These are phyloP conservation scores for Agrocybe praecox DNA, from an alignment of 768 basidiomycete species.

Conservation along the genomic window DNA sequence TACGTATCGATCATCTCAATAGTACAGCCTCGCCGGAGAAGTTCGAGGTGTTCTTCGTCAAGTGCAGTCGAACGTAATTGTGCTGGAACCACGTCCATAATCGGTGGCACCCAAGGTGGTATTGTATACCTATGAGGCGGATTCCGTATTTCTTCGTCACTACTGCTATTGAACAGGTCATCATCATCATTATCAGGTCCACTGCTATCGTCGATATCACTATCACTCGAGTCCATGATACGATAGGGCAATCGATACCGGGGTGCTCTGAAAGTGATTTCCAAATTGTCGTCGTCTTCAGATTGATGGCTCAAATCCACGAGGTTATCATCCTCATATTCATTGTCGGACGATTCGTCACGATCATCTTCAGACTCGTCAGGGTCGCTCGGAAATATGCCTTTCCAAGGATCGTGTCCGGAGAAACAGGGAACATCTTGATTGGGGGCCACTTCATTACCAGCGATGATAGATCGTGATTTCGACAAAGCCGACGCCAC, in stretches of 20 bases:
- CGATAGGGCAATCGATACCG: background rate
- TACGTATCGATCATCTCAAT: slow-evolving; percentile 58
- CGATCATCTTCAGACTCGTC: background rate
- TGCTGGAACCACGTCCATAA: slow-evolving; percentile 26
- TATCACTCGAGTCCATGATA: background rate
- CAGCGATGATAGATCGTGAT: slow-evolving; percentile 13
- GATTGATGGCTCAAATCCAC: slow-evolving; percentile 25
- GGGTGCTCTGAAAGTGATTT: background rate
- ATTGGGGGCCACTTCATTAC: slow-evolving; percentile 18
- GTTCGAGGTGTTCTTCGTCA: slow-evolving; percentile 20
- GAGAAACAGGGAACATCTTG: slow-evolving; percentile 27
- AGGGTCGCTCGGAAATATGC: slow-evolving; percentile 55
- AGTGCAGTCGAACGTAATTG: slow-evolving; percentile 6
- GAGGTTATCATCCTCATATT: slow-evolving; percentile 37
- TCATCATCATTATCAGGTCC: slow-evolving; percentile 37
- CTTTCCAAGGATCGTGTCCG: slow-evolving; percentile 66
- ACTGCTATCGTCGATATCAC: slow-evolving; percentile 20
- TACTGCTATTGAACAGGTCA: slow-evolving; percentile 32
- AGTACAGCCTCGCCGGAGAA: slow-evolving; percentile 64
- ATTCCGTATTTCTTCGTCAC: slow-evolving; percentile 1
- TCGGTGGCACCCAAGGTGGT: slow-evolving; percentile 64
- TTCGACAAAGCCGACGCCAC: slow-evolving; percentile 52
- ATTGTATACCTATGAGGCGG: slow-evolving; percentile 18
- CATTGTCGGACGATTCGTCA: slow-evolving; percentile 30
- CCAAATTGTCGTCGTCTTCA: slow-evolving; percentile 2